A percentile compares a stretch with the other conserved stretches of the same genome.
Conservation (phyloP, 169 alveolate genomes). For the Theileria orientalis region DNA sequence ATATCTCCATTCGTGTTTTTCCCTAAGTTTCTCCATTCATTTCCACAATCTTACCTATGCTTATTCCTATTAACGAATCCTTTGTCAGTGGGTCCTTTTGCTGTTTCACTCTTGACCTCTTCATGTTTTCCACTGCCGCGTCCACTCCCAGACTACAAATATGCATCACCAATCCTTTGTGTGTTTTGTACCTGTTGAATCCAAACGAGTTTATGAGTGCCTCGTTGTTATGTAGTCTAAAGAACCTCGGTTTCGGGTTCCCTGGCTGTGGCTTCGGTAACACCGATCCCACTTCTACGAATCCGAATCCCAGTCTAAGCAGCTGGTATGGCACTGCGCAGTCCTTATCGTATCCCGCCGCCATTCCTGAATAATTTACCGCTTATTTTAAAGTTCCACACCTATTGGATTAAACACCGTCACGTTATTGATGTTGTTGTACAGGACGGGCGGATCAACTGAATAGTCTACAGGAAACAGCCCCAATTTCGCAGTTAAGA, state of each 20-base stretch:
- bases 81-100: constrained; percentile 70
- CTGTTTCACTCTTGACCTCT: constrained; percentile 61
- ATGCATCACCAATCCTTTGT: not conserved
- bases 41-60: constrained; percentile 66
- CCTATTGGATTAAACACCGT: constrained; percentile 63
- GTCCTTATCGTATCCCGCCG: constrained; percentile 86
- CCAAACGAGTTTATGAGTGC: constrained; percentile 82
- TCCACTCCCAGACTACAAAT: constrained; percentile 74
- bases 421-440: constrained; percentile 27
- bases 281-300: constrained; percentile 83
- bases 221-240: constrained; percentile 70
- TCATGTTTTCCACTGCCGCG: constrained; percentile 69
- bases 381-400: not conserved
- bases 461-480: constrained; percentile 73
- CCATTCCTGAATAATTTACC: constrained; percentile 75
- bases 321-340: constrained; percentile 75
- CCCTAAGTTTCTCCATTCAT: constrained; percentile 23
- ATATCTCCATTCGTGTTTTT: constrained; percentile 72
- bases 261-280: constrained; percentile 84
- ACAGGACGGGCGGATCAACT: constrained; percentile 63
- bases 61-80: constrained; percentile 78
- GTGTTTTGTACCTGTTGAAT: constrained; percentile 69
- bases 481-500: constrained; percentile 60
- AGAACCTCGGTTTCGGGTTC: constrained; percentile 80
- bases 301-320: constrained; percentile 82